These are phyloP conservation scores for Raffaelea arxii DNA, from an alignment of 2,329 filamentous ascomycete species.

Conservation along the genomic window DNA sequence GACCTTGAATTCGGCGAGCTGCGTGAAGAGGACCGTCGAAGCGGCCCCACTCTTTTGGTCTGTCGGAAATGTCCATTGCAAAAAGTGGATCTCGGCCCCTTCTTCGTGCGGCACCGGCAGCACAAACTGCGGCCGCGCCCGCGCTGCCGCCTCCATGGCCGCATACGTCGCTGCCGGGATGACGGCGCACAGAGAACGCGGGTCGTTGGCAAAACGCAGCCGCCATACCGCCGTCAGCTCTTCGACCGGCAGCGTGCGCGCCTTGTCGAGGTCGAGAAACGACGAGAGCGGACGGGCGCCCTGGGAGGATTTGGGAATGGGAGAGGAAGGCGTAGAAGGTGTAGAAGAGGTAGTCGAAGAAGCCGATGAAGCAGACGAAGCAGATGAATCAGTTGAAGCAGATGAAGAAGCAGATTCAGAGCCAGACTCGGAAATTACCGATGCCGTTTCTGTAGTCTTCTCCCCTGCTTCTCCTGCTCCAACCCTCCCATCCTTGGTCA, in stretches of 20 bases:
- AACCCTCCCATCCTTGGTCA: neutral
- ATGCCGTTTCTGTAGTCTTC: neutral
- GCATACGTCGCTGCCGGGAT: constrained; percentile 67
- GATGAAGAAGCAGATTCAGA: neutral
- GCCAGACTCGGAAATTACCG: neutral
- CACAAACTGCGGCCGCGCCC: constrained; percentile 76
- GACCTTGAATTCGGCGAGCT: constrained; percentile 85
- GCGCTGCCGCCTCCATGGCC: constrained; percentile 61
- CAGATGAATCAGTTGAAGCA: neutral
- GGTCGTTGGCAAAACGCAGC: constrained; percentile 65
- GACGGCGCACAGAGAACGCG: constrained; percentile 71
- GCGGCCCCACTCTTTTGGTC: constrained; percentile 24
- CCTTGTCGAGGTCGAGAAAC: constrained; percentile 71
- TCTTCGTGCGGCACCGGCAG: constrained; percentile 67
- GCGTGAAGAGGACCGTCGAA: constrained; percentile 81
- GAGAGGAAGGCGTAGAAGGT: neutral
- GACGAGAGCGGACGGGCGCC: constrained; percentile 31
- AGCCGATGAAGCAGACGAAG: neutral
- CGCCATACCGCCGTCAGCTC: constrained; percentile 89
- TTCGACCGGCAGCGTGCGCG: constrained; percentile 58
- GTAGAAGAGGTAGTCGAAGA: constrained; percentile 1
- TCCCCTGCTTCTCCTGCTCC: neutral
- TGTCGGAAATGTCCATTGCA: constrained; percentile 93
- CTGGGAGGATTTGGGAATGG: constrained; percentile 22
- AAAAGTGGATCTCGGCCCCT: constrained; percentile 87